Percentiles rank a stretch among this genome's conserved stretches.
These are phyloP conservation scores for Rhizodiscina lignyota DNA, from an alignment of 495 filamentous ascomycete genomes.

Conservation along the genomic window DNA sequence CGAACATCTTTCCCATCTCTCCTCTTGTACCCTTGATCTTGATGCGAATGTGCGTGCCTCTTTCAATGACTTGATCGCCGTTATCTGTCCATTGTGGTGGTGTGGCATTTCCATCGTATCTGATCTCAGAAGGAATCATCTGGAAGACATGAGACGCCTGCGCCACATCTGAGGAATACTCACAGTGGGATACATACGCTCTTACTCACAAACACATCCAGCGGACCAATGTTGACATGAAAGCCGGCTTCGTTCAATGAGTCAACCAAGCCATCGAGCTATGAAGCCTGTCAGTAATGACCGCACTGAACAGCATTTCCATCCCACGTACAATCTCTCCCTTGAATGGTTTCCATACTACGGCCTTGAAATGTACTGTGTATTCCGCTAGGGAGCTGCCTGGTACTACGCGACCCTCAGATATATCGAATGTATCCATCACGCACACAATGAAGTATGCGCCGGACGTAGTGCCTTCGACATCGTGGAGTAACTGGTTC, in stretches of 20 bases:
- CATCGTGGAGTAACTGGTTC: constrained; percentile 70
- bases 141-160: constrained; percentile 21
- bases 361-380: constrained; percentile 82
- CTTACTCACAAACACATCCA: constrained; percentile 75
- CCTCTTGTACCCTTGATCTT: constrained; percentile 85
- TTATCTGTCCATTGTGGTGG: constrained; percentile 23
- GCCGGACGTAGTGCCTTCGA: constrained; percentile 75
- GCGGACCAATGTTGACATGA: constrained; percentile 76
- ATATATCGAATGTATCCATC: constrained; percentile 77
- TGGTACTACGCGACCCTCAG: constrained; percentile 79
- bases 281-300: neutral
- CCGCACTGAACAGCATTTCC: constrained; percentile 1
- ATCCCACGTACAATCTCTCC: constrained; percentile 67
- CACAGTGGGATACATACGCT: constrained; percentile 39
- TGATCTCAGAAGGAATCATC: constrained; percentile 86
- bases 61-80: constrained; percentile 84
- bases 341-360: constrained; percentile 94
- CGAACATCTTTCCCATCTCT: constrained; percentile 86
- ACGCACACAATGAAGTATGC: constrained; percentile 93
- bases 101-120: constrained; percentile 58
- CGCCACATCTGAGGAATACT: neutral
- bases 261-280: constrained; percentile 85
- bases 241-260: constrained; percentile 85
- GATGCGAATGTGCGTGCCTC: constrained; percentile 78
- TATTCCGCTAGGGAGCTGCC: constrained; percentile 83